Percentiles rank a stretch among this genome's conserved stretches.
Conservation (phyloP, 176 grass and related monocot genomes). For the Tuctoria greenei region DNA sequence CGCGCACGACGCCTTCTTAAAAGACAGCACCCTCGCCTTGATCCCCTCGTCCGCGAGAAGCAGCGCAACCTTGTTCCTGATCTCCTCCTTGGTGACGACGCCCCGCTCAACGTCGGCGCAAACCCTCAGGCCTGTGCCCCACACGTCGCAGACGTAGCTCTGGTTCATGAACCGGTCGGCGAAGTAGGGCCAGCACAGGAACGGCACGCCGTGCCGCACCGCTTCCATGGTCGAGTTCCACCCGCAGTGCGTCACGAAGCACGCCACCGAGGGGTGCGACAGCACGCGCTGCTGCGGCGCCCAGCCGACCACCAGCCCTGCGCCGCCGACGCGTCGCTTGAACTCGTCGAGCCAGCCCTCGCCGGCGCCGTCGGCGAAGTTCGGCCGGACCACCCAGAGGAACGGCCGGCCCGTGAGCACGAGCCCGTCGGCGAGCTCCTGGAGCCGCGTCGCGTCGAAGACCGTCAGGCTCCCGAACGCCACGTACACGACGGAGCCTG, state of each 20-base stretch:
- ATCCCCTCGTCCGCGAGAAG: slow-evolving; percentile 34
- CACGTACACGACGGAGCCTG: slow-evolving; percentile 52
- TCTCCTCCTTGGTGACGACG: slow-evolving; percentile 44
- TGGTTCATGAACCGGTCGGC: slow-evolving; percentile 55
- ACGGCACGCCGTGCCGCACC: slow-evolving; percentile 42
- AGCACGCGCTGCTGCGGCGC: slow-evolving; percentile 61
- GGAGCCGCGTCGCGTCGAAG: slow-evolving; percentile 35
- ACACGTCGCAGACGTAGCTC: slow-evolving; percentile 58
- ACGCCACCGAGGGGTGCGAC: slow-evolving; percentile 57
- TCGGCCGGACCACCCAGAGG: slow-evolving; percentile 62
- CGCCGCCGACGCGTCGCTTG: not conserved
- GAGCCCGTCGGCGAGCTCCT: slow-evolving; percentile 63
- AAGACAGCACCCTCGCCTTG: slow-evolving; percentile 20
- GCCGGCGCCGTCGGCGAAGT: not conserved
- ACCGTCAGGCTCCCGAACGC: slow-evolving; percentile 65
- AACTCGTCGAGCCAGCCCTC: slow-evolving; percentile 42
- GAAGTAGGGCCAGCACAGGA: slow-evolving; percentile 72
- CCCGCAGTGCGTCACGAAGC: slow-evolving; percentile 72
- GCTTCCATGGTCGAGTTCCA: slow-evolving; percentile 76
- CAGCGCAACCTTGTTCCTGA: slow-evolving; percentile 29
- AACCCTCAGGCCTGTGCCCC: slow-evolving; percentile 46
- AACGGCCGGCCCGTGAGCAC: slow-evolving; percentile 41
- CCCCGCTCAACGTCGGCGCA: slow-evolving; percentile 12
- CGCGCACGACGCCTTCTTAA: slow-evolving; percentile 35
- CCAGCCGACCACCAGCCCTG: slow-evolving; percentile 43